Evolutionary conservation across 2,329 filamentous ascomycete species (phyloP).

Genomic region (Diaporthe australafricana): DNA sequence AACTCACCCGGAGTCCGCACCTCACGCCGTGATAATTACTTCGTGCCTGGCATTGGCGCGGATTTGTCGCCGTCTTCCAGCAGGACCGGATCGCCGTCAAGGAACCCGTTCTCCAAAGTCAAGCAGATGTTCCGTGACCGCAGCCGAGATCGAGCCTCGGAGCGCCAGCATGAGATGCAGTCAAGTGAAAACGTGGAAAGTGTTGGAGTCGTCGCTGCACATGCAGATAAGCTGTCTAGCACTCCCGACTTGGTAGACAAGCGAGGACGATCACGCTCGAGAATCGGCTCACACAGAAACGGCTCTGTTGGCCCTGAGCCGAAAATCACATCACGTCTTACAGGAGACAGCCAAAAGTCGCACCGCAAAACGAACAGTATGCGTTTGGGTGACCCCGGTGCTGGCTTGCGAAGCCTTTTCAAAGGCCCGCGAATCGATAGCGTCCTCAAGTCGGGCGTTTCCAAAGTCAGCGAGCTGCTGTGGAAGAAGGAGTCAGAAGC

Average conservation of each 20-base stretch:
- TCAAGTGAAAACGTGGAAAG: constrained; percentile 48
- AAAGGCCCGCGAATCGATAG: constrained; percentile 81
- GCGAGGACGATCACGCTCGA: constrained; percentile 42
- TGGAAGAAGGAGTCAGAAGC: constrained; percentile 63
- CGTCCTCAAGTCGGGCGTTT: constrained; percentile 71
- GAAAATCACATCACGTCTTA: constrained; percentile 49
- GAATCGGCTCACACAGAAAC: constrained; percentile 47
- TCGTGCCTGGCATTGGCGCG: constrained; percentile 69
- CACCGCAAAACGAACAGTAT: constrained; percentile 62
- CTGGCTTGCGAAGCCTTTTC: constrained; percentile 78
- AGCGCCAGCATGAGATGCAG: constrained; percentile 43
- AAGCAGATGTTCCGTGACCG: constrained; percentile 68
- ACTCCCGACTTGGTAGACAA: constrained; percentile 41
- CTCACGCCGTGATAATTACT: constrained; percentile 55
- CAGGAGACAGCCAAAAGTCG: constrained; percentile 61
- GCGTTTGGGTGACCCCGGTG: constrained; percentile 59
- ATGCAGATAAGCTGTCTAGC: constrained; percentile 23
- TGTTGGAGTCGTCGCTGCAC: neutral
- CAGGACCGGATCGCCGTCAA: constrained; percentile 69
- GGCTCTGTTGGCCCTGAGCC: constrained; percentile 54
- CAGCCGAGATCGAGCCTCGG: constrained; percentile 56
- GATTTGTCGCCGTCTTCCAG: constrained; percentile 74
- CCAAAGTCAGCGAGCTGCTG: constrained; percentile 66
- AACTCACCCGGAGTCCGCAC: constrained; percentile 65
- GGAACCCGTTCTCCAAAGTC: constrained; percentile 68